A percentile compares a stretch with the other conserved stretches of the same genome.
Evolutionary conservation across 176 grass and related monocot genomes (phyloP).

Genomic region (Musa schizocarpa): DNA sequence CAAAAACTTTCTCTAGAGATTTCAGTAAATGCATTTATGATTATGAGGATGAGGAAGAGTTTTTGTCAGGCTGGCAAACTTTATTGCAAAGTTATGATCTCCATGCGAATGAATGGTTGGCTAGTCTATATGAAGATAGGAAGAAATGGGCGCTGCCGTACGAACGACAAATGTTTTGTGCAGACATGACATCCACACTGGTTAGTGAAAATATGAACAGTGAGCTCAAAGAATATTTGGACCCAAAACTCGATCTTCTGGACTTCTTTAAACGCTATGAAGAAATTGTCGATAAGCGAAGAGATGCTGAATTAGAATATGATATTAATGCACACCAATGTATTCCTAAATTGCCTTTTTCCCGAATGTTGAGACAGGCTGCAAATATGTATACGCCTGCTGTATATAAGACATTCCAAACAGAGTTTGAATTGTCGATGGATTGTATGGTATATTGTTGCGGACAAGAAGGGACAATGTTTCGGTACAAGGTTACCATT

Average conservation of each 20-base stretch:
- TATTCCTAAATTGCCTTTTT: slow-evolving; percentile 54
- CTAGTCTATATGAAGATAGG: slow-evolving; percentile 39
- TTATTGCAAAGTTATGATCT: slow-evolving; percentile 63
- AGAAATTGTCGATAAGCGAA: slow-evolving; percentile 52
- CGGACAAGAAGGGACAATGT: slow-evolving; percentile 37
- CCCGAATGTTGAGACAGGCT: slow-evolving; percentile 64
- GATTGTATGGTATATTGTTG: slow-evolving; percentile 68
- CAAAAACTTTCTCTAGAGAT: slow-evolving; percentile 62
- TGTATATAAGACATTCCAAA: slow-evolving; percentile 71
- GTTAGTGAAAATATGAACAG: slow-evolving; percentile 62
- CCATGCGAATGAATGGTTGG: slow-evolving; percentile 56
- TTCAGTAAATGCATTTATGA: slow-evolving; percentile 76
- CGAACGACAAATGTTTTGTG: slow-evolving; percentile 44
- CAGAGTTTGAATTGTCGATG: slow-evolving; percentile 86
- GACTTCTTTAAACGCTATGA: slow-evolving; percentile 65
- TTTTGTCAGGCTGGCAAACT: slow-evolving; percentile 64
- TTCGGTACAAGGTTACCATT: slow-evolving; percentile 62
- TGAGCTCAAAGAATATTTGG: slow-evolving; percentile 49
- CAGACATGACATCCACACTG: slow-evolving; percentile 65
- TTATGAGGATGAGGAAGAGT: slow-evolving; percentile 60
- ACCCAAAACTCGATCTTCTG: slow-evolving; percentile 63
- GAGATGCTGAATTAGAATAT: slow-evolving; percentile 53
- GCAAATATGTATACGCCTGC: slow-evolving; percentile 72
- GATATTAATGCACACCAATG: slow-evolving; percentile 47
- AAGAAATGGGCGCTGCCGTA: slow-evolving; percentile 80